These are phyloP conservation scores for Coprinellus micaceus DNA, from an alignment of 768 basidiomycete species.

Conservation along the genomic window DNA sequence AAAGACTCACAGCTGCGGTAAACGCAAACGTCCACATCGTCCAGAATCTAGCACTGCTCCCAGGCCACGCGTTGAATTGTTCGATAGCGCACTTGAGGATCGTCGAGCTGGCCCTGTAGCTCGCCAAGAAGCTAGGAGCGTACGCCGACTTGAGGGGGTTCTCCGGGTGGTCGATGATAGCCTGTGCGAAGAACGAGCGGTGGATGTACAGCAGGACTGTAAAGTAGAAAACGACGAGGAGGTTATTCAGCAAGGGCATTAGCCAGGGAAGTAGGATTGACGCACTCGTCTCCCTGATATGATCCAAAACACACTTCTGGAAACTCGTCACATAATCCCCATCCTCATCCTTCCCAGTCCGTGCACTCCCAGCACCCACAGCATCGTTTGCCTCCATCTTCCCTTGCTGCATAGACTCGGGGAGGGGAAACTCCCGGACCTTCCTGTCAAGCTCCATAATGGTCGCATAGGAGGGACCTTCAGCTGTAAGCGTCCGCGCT, in stretches of 20 bases:
- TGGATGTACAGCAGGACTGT: conserved; percentile 64
- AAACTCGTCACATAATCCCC: conserved; percentile 37
- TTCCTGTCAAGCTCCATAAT: conserved; percentile 67
- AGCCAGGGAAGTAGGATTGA: too few species aligned
- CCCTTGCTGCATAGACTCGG: conserved; percentile 32
- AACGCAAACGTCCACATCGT: conserved; percentile 60
- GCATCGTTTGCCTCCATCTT: not conserved
- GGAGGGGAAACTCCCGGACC: conserved; percentile 62
- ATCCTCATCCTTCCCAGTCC: conserved; percentile 10
- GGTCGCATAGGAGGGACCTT: conserved; percentile 59
- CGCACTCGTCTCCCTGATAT: conserved; percentile 44
- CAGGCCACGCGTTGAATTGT: conserved; percentile 45
- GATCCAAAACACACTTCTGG: conserved; percentile 45
- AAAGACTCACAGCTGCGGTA: conserved; percentile 43
- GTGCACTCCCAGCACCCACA: not conserved
- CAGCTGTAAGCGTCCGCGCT: conserved; percentile 56
- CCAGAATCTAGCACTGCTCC: conserved; percentile 54
- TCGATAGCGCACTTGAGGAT: conserved; percentile 50
- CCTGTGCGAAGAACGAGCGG: conserved; percentile 67
- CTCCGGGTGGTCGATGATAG: conserved; percentile 61
- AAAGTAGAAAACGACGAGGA: too few species aligned
- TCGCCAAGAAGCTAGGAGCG: conserved; percentile 60
- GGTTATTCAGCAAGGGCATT: too few species aligned
- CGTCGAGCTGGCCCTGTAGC: conserved; percentile 54
- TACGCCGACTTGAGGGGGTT: conserved; percentile 67